phyloP scores from a whole-genome alignment of 2,329 filamentous ascomycete genomes.

The Fusarium neocosmosporiellum region DNA sequence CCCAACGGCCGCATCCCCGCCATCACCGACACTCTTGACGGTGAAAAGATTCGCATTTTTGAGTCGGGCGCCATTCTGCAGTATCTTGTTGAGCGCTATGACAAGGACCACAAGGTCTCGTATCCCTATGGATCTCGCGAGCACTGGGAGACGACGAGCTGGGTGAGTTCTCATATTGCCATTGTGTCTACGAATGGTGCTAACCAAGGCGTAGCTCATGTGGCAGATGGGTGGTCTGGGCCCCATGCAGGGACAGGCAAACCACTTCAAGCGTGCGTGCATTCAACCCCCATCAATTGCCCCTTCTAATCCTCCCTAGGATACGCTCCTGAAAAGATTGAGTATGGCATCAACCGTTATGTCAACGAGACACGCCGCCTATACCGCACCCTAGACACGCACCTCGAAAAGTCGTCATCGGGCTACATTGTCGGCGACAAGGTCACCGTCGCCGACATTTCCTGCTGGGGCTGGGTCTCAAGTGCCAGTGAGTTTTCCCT shows the following conservation, averaged over 20 bases:
- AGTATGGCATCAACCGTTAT: constrained; percentile 86
- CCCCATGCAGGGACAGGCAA: constrained; percentile 84
- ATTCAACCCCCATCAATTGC: rapidly evolving
- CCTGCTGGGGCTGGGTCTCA: constrained; percentile 83
- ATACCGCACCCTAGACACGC: constrained; percentile 80
- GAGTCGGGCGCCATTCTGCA: constrained; percentile 87
- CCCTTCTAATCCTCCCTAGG: constrained; percentile 46
- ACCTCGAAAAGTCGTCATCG: constrained; percentile 68
- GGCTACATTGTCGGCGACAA: constrained; percentile 75
- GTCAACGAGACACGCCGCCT: constrained; percentile 85
- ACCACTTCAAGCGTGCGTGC: constrained; percentile 78
- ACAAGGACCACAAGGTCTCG: constrained; percentile 83
- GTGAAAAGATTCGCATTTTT: constrained; percentile 79
- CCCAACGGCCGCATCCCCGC: constrained; percentile 94
- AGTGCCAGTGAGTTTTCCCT: constrained; percentile 52
- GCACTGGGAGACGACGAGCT: constrained; percentile 83
- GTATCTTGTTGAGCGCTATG: constrained; percentile 86
- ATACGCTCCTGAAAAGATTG: constrained; percentile 84
- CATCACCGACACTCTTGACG: constrained; percentile 83
- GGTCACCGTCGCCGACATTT: constrained; percentile 81
- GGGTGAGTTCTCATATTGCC: constrained; percentile 61
- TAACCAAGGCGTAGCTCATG: constrained; percentile 58
- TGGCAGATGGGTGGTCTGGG: constrained; percentile 85
- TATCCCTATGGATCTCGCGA: constrained; percentile 80
- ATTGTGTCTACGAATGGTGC: neutral